Evolutionary conservation across 2,329 filamentous ascomycete genomes (phyloP), one percentile per base, ranked within the genome.

Genomic region (Dothideomycetidae sp.): DNA sequence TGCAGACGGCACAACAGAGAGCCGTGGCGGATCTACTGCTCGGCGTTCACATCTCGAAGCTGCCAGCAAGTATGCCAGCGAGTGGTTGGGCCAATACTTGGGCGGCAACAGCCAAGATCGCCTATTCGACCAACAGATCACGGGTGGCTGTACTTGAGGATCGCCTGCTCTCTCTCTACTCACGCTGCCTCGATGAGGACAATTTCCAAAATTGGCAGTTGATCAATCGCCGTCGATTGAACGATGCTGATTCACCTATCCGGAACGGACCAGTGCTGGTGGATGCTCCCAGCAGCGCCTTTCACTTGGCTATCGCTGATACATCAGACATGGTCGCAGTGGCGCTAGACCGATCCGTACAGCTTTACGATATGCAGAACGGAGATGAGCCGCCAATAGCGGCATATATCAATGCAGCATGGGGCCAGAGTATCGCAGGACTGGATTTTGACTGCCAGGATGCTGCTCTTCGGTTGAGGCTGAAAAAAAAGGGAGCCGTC

Each of bases 371-470:
- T 31, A 37, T 57, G n/a, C 31, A 36, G 5, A 47, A 46, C 5
- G 46, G 48, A 10, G 48, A 55, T 33, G 52, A 48, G 21, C 50
- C 49, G 28, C 53, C 52, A 3, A 46, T 54, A 5, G 52, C 52
- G 31, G 46, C 53, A 17, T 52, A 53, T 39, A 41, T 56, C 30
- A 40, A 45, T 5, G 49, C 48, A 19, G 53, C 53, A 7, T 46
- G 51, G 9, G 54, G 53, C 7, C 50, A 56, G 40, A 54, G 50
- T 36, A 53, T 56, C n/a, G 51, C 49, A 29, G 54, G 53, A 2
- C 44, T 57, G 28, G 49, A 49, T 10, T 56, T 57, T 30, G 52
- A 54, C 36, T 47, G 53, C 37, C 42, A 54, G 18, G 49, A 56
- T 34, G 48, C 49, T 33, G 32, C 54, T 9, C 42, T 56, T 12